Evolutionary conservation across 1,284 basidiomycete genomes (phyloP), one percentile per base, ranked within the genome.

Genomic region (Rhodotorula sp.): DNA sequence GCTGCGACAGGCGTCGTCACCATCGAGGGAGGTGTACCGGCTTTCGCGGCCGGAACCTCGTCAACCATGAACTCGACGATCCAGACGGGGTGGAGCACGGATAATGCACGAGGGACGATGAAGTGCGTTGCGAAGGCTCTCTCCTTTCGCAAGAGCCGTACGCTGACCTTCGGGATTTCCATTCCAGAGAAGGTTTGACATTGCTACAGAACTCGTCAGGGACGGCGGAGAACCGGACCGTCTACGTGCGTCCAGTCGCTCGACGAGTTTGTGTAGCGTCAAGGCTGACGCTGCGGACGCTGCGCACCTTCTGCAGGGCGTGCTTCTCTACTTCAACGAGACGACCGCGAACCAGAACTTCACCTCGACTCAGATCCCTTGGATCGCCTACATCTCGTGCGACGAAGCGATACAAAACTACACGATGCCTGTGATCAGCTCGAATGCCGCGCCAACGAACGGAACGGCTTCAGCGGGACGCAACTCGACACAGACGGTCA

Each of bases 301-400:
- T 55, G 15, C 34, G 9, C 6, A 9, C 0, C 7, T 9, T 19
- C 7, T 1, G 15, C 63, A 71, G 70, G 70, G 70, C 13, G 56
- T 71, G 11, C n/a, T 68, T 29, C 52, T 71, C 13, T 29, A 58
- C 4, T 71, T 68, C 53, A 66, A 66, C 66, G 66, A 67, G 44
- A 47, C 59, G 8, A 67, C 59, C 19, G 44, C 59, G 19, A 61
- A 61, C 49, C 32, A 20, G 17, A 61, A 61, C 59, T 29, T 34
- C 19, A 39, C 34, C 34, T 39, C 59, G 22, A 64, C 67, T 2
- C 4, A 34, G 0, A 47, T 72, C 30, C 67, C 67, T 29, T 72
- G 57, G 48, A 53, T 72, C 55, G 71, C 71, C 7, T 60, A 59
- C 64, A 53, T 72, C 29, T 70, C 67, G 10, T 72, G 71, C 52